Percentiles rank a stretch among this genome's conserved stretches.
These are phyloP conservation scores for Onygenales sp. DNA, from an alignment of 2,329 filamentous ascomycete species.

Conservation along the genomic window DNA sequence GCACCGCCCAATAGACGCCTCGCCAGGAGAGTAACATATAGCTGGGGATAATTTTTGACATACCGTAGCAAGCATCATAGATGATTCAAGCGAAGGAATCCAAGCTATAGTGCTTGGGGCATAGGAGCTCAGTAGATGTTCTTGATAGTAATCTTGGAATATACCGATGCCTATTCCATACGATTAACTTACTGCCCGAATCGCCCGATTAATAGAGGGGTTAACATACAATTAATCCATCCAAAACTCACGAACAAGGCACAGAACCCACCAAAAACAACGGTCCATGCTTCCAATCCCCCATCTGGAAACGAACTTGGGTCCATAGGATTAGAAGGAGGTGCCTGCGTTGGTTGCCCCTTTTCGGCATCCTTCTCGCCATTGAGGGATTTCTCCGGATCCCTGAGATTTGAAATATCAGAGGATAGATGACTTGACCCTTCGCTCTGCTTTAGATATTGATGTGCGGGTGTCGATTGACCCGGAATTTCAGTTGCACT, in stretches of 20 bases:
- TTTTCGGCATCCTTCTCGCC: conserved; percentile 3
- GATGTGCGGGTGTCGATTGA: too few species aligned
- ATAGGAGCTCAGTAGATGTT: conserved; percentile 37
- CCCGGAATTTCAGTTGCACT: too few species aligned
- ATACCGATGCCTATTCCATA: conserved; percentile 35
- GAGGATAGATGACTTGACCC: background rate
- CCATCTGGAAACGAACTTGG: conserved; percentile 18
- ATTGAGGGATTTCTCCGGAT: background rate
- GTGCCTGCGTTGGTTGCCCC: background rate
- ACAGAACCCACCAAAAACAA: conserved; percentile 41
- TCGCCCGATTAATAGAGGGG: background rate
- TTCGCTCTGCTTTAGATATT: background rate
- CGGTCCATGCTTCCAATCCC: conserved; percentile 25
- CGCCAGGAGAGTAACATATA: background rate
- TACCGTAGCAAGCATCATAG: conserved; percentile 45
- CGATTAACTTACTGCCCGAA: background rate
- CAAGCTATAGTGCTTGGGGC: conserved; percentile 50
- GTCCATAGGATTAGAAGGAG: conserved; percentile 5
- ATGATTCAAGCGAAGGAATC: conserved; percentile 50
- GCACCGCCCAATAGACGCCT: conserved; percentile 9
- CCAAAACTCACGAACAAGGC: conserved; percentile 43
- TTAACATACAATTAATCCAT: conserved; percentile 38
- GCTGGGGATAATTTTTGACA: conserved; percentile 11
- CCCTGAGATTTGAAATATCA: background rate
- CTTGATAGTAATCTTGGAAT: conserved; percentile 52